Percentiles rank a stretch among this genome's conserved stretches.
These are phyloP conservation scores for Picea abies DNA, from an alignment of 83 land plant species.

Conservation along the genomic window DNA sequence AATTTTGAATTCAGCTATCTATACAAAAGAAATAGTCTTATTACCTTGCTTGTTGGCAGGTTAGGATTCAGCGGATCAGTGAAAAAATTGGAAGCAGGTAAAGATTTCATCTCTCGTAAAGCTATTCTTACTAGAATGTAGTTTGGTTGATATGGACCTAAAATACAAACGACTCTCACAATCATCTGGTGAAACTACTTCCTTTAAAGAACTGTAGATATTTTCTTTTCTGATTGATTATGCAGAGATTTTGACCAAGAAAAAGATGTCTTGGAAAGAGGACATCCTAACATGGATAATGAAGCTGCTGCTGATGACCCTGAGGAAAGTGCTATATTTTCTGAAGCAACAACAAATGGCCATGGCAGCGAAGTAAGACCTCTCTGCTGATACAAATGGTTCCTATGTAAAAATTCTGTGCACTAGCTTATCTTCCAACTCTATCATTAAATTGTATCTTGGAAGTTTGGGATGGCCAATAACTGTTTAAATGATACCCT, in stretches of 20 bases:
- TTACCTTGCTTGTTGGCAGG: background rate
- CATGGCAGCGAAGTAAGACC: constrained; percentile 10
- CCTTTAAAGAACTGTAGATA: background rate
- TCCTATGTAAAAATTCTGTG: background rate
- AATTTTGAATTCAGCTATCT: background rate
- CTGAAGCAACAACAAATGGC: constrained; percentile 1
- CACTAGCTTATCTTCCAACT: background rate
- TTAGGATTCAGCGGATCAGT: constrained; percentile 9
- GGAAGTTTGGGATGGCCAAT: background rate
- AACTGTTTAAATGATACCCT: background rate
- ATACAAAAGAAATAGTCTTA: no score
- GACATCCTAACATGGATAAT: background rate
- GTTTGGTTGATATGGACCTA: background rate
- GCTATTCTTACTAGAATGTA: background rate
- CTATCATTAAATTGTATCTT: constrained; percentile 3
- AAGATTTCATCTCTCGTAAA: background rate
- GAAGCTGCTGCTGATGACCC: constrained; percentile 2
- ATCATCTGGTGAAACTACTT: background rate
- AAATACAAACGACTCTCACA: background rate
- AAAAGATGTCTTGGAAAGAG: no score
- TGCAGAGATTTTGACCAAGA: background rate
- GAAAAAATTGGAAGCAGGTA: background rate
- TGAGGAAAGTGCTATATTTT: constrained; percentile 1
- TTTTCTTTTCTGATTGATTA: background rate
- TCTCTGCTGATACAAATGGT: background rate